Percentiles rank a stretch among this genome's conserved stretches.
phyloP scores from a whole-genome alignment of 768 basidiomycete genomes.

The Paxillus ammoniavirescens region DNA sequence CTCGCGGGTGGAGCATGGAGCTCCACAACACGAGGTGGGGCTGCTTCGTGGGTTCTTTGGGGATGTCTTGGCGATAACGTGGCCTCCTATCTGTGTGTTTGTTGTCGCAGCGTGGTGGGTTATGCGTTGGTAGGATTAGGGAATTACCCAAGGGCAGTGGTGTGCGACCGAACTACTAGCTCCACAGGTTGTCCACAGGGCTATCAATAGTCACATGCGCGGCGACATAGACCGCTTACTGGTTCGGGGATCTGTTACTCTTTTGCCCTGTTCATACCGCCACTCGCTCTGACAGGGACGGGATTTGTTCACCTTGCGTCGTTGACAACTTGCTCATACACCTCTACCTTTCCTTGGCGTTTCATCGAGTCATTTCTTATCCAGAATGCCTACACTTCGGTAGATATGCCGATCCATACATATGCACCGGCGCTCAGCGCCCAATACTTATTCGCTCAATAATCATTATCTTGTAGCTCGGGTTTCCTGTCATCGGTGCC shows the following conservation, averaged over 20 bases:
- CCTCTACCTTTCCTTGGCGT: neutral
- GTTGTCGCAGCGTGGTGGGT: slow-evolving; percentile 34
- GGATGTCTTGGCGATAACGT: slow-evolving; percentile 36
- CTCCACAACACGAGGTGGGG: slow-evolving; percentile 19
- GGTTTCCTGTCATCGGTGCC: too few relatives aligned
- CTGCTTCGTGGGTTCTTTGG: slow-evolving; percentile 27
- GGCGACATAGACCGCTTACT: too few relatives aligned
- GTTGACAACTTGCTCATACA: neutral
- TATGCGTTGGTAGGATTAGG: slow-evolving; percentile 19
- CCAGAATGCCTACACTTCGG: neutral
- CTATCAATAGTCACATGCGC: neutral
- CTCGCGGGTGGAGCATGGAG: slow-evolving; percentile 7
- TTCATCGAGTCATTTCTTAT: neutral
- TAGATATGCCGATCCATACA: too few relatives aligned
- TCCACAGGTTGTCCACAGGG: neutral
- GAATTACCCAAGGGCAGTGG: too few relatives aligned
- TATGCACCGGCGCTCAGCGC: too few relatives aligned
- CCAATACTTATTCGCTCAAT: too few relatives aligned
- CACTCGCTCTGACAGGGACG: neutral
- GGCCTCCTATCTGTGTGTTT: slow-evolving; percentile 35
- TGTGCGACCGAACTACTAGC: too few relatives aligned
- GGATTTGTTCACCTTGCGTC: neutral
- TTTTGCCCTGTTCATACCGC: too few relatives aligned
- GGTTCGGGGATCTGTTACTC: too few relatives aligned
- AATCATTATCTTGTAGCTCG: too few relatives aligned